These are phyloP conservation scores for Pittosporum tobira DNA, from an alignment of 129 eudicot species.

Conservation along the genomic window DNA sequence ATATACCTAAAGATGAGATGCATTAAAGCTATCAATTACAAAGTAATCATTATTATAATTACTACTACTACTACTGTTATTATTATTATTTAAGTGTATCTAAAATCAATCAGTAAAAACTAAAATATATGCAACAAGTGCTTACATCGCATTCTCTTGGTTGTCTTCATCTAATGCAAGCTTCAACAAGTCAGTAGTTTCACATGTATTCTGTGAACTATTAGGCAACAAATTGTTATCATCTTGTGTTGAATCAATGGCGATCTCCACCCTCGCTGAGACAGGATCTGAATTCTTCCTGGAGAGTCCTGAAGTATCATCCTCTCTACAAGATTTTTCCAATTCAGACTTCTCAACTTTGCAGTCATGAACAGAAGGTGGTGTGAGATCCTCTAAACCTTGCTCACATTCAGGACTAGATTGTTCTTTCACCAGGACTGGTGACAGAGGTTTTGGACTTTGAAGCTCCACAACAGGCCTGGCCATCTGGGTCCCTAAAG, in stretches of 20 bases:
- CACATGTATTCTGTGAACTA: constrained; percentile 24
- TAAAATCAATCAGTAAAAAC: background rate
- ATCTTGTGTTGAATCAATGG: constrained; percentile 13
- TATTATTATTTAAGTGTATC: no score
- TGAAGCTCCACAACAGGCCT: constrained; percentile 16
- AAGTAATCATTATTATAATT: no score
- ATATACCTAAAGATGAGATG: constrained; percentile 29
- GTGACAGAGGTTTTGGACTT: constrained; percentile 21
- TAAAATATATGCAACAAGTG: constrained; percentile 3
- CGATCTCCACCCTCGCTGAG: constrained; percentile 21
- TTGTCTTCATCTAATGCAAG: constrained; percentile 21
- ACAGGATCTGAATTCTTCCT: constrained; percentile 20
- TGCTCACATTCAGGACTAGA: constrained; percentile 16
- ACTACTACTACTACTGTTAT: no score
- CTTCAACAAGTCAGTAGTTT: constrained; percentile 16
- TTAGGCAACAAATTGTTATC: constrained; percentile 17
- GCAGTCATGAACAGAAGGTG: constrained; percentile 13
- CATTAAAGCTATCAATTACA: constrained; percentile 14
- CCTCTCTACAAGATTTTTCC: constrained; percentile 20
- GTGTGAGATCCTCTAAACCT: constrained; percentile 8
- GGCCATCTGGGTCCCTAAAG: constrained; percentile 13
- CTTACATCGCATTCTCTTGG: constrained; percentile 43
- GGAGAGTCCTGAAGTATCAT: constrained; percentile 17
- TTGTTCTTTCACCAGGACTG: constrained; percentile 16
- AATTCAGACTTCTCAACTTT: constrained; percentile 21